These are phyloP conservation scores for Starmerella vitae DNA, from an alignment of 805 yeast genomes.

Conservation along the genomic window DNA sequence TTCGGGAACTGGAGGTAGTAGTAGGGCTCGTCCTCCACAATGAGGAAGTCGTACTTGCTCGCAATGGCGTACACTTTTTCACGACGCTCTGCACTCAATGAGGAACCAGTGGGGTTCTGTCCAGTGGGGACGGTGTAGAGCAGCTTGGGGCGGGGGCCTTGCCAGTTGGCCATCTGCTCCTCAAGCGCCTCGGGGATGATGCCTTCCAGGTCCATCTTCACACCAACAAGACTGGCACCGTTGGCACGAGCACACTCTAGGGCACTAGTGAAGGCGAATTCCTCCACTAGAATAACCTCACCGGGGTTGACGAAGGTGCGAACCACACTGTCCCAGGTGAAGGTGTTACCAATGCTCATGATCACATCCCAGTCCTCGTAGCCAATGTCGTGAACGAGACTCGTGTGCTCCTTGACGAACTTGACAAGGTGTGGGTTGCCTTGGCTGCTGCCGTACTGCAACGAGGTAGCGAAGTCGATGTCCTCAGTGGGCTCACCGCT, in stretches of 20 bases:
- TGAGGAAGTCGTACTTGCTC: constrained; percentile 69
- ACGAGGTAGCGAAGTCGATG: constrained; percentile 66
- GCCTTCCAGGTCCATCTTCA: constrained; percentile 68
- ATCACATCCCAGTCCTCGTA: constrained; percentile 62
- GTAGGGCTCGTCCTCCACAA: constrained; percentile 95
- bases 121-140: constrained; percentile 91
- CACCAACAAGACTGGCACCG: constrained; percentile 56
- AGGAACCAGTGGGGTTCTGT: constrained; percentile 95
- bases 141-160: constrained; percentile 48
- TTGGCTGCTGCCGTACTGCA: constrained; percentile 80
- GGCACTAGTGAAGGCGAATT: constrained; percentile 71
- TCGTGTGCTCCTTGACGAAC: constrained; percentile 60
- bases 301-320: constrained; percentile 67
- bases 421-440: constrained; percentile 62
- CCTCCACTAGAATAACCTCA: constrained; percentile 74
- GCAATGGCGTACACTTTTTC: constrained; percentile 60
- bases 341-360: constrained; percentile 75
- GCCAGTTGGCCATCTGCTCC: constrained; percentile 53
- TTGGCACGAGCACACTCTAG: constrained; percentile 66
- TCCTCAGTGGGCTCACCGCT: constrained; percentile 27
- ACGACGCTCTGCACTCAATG: constrained; percentile 66
- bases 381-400: constrained; percentile 33
- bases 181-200: constrained; percentile 60
- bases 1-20: constrained; percentile 87
- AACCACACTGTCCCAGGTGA: constrained; percentile 70